phyloP scores from a whole-genome alignment of 169 alveolate species.

The Eimeria sp. region DNA sequence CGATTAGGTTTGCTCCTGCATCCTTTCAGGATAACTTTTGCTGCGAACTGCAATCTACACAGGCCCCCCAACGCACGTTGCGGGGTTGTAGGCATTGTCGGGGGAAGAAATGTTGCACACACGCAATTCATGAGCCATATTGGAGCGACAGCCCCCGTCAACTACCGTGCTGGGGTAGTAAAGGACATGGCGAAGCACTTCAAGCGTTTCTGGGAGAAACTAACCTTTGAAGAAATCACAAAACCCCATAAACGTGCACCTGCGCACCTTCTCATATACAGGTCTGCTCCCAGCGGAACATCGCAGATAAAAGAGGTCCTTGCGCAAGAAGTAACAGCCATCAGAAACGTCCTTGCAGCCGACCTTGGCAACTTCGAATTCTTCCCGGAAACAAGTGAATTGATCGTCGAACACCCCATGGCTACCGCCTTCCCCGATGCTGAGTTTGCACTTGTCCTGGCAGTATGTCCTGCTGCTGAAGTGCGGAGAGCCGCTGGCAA shows the following conservation, averaged over 20 bases:
- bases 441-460: constrained; percentile 25
- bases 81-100: constrained; percentile 70
- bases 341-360: constrained; percentile 14
- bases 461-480: constrained; percentile 8
- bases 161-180: constrained; percentile 69
- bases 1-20: no score
- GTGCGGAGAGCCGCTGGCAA: constrained; percentile 27
- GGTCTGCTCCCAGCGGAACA: constrained; percentile 65
- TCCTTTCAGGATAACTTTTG: background rate
- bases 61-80: constrained; percentile 57
- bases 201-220: constrained; percentile 47
- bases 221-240: background rate
- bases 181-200: constrained; percentile 66
- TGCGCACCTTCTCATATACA: constrained; percentile 47
- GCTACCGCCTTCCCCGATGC: constrained; percentile 70
- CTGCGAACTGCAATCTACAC: constrained; percentile 7
- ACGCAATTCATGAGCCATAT: constrained; percentile 71
- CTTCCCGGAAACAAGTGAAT: constrained; percentile 45
- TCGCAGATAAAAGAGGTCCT: constrained; percentile 64
- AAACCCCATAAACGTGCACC: constrained; percentile 15
- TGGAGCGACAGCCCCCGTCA: constrained; percentile 29
- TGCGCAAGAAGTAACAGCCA: constrained; percentile 54
- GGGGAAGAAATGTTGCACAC: constrained; percentile 56
- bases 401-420: constrained; percentile 47
- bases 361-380: constrained; percentile 52